Evolutionary conservation across 1,139 yeast species (phyloP).

Genomic region (Debaryomyces nepalensis): DNA sequence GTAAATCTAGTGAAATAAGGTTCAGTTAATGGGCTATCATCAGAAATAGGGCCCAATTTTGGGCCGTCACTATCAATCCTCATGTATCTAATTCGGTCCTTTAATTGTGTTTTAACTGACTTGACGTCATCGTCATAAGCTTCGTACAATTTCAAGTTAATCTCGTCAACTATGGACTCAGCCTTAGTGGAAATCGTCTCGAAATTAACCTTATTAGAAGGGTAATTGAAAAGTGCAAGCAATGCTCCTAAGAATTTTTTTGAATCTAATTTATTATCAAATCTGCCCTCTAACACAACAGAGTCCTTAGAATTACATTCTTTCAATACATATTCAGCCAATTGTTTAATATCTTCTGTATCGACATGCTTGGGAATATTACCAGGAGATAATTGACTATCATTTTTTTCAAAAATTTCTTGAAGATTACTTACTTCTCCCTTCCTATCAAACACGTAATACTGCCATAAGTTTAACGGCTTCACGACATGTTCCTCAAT

Average conservation of each 20-base stretch:
- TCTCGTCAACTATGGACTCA: conserved; percentile 65
- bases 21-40: conserved; percentile 70
- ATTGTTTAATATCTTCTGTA: conserved; percentile 37
- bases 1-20: conserved; percentile 82
- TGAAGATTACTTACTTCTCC: conserved; percentile 38
- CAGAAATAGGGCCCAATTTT: conserved; percentile 64
- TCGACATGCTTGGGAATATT: conserved; percentile 39
- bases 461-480: conserved; percentile 82
- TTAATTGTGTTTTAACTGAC: conserved; percentile 68
- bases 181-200: conserved; percentile 48
- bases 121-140: conserved; percentile 74
- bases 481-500: conserved; percentile 69
- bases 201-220: conserved; percentile 33
- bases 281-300: conserved; percentile 42
- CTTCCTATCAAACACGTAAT: conserved; percentile 67
- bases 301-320: conserved; percentile 35
- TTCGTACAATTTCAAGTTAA: conserved; percentile 74
- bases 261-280: conserved; percentile 58
- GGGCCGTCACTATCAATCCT: conserved; percentile 85
- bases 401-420: conserved; percentile 43
- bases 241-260: conserved; percentile 53
- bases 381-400: conserved; percentile 26
- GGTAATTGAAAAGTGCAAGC: conserved; percentile 38
- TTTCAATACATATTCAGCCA: conserved; percentile 57
- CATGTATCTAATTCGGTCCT: conserved; percentile 74